A percentile compares a stretch with the other conserved stretches of the same genome.
Conservation (phyloP, 139 green algal species). For the Raphidocelis subcapitata region DNA sequence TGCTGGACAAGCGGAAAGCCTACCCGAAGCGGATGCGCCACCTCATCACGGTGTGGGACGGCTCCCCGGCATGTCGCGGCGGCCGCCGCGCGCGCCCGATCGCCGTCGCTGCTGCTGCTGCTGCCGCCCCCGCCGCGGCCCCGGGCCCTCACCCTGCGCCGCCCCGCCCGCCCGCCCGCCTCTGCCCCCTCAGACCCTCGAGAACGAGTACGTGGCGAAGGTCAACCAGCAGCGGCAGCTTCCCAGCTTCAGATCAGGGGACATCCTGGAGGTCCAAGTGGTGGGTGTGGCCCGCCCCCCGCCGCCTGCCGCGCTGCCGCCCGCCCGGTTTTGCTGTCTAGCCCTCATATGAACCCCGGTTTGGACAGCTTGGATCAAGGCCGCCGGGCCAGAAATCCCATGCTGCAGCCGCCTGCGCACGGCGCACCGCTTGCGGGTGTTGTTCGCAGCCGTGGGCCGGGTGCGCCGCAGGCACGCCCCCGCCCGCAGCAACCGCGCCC, state of each 20-base stretch:
- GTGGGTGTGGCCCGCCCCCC: neutral
- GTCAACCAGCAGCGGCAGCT: constrained; percentile 18
- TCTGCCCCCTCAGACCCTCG: neutral
- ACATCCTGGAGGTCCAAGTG: constrained; percentile 54
- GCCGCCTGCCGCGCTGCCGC: too few relatives aligned
- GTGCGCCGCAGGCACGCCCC: too few relatives aligned
- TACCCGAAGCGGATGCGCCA: constrained; percentile 40
- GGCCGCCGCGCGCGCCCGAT: too few relatives aligned
- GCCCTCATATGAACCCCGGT: neutral
- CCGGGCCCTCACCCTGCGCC: neutral
- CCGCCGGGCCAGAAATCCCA: neutral
- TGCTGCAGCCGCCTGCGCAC: neutral
- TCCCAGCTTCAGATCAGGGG: constrained; percentile 44
- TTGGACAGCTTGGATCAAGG: neutral
- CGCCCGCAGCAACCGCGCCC: too few relatives aligned
- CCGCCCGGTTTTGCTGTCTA: neutral
- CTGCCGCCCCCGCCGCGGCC: neutral
- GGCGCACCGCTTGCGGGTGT: too few relatives aligned
- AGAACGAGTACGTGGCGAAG: constrained; percentile 7
- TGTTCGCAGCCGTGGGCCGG: neutral
- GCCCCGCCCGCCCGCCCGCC: neutral
- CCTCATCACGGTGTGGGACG: constrained; percentile 40
- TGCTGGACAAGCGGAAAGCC: constrained; percentile 32
- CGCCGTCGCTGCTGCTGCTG: constrained; percentile 16
- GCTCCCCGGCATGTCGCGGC: too few relatives aligned